These are phyloP conservation scores for Termitomyces eurrhizus DNA, from an alignment of 768 basidiomycete species.

Conservation along the genomic window DNA sequence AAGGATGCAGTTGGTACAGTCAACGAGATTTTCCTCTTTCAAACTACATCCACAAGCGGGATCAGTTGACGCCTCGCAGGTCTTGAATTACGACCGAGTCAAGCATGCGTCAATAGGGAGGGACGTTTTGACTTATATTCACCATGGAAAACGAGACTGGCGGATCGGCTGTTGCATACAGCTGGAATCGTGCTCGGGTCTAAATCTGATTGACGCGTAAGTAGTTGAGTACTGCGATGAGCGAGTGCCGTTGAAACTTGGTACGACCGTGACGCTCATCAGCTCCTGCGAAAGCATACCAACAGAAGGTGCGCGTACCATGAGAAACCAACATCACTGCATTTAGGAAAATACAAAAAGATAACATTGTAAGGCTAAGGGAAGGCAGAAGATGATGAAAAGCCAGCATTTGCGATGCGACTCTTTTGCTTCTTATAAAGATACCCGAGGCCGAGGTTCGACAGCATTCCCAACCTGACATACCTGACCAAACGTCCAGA, in stretches of 20 bases:
- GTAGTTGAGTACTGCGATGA: conserved; percentile 8
- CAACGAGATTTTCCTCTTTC: conserved; percentile 2
- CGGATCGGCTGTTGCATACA: conserved; percentile 4
- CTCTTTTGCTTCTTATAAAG: background rate
- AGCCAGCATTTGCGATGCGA: background rate
- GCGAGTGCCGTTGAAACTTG: conserved; percentile 1
- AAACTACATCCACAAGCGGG: conserved; percentile 9
- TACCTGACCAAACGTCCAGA: background rate
- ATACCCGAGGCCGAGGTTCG: background rate
- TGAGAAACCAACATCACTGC: background rate
- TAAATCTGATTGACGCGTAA: conserved; percentile 8
- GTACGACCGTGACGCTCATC: background rate
- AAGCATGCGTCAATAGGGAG: background rate
- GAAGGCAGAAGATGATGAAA: background rate
- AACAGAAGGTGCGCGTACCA: background rate
- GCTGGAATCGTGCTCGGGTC: conserved; percentile 11
- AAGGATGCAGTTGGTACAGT: conserved; percentile 13
- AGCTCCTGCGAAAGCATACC: background rate
- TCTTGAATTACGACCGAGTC: background rate
- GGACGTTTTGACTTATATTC: background rate
- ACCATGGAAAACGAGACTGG: background rate
- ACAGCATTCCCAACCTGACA: background rate
- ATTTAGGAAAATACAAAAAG: background rate
- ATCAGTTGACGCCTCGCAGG: background rate
- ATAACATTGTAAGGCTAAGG: background rate